Percentiles rank a stretch among this genome's conserved stretches.
phyloP scores from a whole-genome alignment of 2,329 filamentous ascomycete species.

The Hypoxylon sp. region DNA sequence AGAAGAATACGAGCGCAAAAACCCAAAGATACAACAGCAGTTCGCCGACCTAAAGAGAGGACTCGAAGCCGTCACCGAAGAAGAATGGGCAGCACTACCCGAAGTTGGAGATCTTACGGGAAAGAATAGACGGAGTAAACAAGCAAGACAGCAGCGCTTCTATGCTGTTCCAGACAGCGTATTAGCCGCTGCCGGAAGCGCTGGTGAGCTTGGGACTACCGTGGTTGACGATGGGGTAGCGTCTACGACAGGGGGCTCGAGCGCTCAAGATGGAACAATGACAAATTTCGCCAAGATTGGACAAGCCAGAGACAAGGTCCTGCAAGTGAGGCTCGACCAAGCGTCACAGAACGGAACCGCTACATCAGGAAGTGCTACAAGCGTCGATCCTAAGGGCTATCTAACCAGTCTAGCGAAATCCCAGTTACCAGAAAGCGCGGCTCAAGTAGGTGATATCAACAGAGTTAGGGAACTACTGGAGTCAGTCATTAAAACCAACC shows the following conservation, averaged over 20 bases:
- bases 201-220: conserved; percentile 86
- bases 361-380: conserved; percentile 85
- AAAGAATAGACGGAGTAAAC: conserved; percentile 87
- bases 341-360: conserved; percentile 78
- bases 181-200: conserved; percentile 84
- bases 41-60: conserved; percentile 96
- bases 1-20: conserved; percentile 96
- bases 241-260: conserved; percentile 57
- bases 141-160: conserved; percentile 85
- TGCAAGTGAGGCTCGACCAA: conserved; percentile 93
- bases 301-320: conserved; percentile 93
- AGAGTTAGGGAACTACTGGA: conserved; percentile 92
- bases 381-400: conserved; percentile 95
- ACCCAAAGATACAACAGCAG: conserved; percentile 97
- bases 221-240: conserved; percentile 82
- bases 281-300: conserved; percentile 99
- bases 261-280: conserved; percentile 84
- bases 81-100: conserved; percentile 95
- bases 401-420: conserved; percentile 90
- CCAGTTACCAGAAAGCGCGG: conserved; percentile 81
- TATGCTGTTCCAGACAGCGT: conserved; percentile 98
- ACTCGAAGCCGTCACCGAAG: conserved; percentile 87
- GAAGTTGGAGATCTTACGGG: conserved; percentile 97
- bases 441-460: conserved; percentile 94
- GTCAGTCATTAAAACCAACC: conserved; percentile 97